Conservation (phyloP, 108 stramenopile genomes). For the Aurantiochytrium sp. region DNA sequence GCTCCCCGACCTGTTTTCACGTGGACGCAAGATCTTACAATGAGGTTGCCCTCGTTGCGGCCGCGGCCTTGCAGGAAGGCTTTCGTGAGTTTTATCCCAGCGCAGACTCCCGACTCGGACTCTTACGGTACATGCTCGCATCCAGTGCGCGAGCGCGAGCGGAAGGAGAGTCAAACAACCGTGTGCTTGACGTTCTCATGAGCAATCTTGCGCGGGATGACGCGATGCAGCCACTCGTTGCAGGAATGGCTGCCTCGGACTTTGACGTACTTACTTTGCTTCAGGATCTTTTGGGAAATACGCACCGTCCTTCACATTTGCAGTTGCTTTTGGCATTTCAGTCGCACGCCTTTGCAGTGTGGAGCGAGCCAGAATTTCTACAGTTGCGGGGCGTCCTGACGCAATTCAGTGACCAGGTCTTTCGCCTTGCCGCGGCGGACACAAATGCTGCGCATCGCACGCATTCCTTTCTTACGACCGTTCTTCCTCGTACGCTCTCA, state of each 20-base stretch:
- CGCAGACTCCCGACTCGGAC: not conserved
- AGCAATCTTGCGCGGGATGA: not conserved
- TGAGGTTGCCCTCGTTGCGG: not conserved
- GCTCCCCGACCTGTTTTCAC: not conserved
- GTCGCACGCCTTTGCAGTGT: not conserved
- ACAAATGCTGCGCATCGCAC: no score
- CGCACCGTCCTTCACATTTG: not conserved
- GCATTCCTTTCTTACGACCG: no score
- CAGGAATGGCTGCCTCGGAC: not conserved
- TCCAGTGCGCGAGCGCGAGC: not conserved
- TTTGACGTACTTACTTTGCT: not conserved
- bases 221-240: not conserved
- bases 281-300: not conserved
- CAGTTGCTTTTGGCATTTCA: not conserved
- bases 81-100: not conserved
- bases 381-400: not conserved
- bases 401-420: not conserved
- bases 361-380: not conserved
- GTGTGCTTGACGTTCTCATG: slow-evolving; percentile 1
- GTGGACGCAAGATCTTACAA: not conserved
- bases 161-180: not conserved
- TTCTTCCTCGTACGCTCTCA: no score
- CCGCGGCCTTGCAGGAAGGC: not conserved
- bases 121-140: not conserved
- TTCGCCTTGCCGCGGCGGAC: not conserved